phyloP scores from a whole-genome alignment of 768 basidiomycete species.

The Russula brevipes region DNA sequence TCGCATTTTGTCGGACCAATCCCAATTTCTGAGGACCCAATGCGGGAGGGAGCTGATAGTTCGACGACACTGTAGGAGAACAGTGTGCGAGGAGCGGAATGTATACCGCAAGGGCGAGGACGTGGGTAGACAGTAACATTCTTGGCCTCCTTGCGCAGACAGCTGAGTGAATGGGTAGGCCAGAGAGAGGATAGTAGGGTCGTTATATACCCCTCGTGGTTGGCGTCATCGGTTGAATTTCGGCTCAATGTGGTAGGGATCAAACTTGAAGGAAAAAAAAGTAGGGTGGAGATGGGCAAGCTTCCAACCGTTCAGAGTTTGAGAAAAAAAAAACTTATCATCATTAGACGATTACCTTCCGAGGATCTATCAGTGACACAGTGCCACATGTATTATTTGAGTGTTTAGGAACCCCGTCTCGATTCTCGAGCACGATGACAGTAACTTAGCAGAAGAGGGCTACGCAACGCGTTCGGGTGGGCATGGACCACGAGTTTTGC shows the following conservation, averaged over 20 bases:
- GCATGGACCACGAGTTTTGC: too few relatives aligned
- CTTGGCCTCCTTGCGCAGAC: not conserved
- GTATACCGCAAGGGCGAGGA: not conserved
- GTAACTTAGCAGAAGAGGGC: too few relatives aligned
- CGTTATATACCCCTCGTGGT: not conserved
- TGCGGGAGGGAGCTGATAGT: not conserved
- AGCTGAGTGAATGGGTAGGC: not conserved
- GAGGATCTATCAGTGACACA: too few relatives aligned
- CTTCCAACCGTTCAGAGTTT: too few relatives aligned
- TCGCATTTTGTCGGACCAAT: conserved; percentile 6
- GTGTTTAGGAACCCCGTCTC: too few relatives aligned
- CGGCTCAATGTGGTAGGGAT: not conserved
- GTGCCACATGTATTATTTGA: too few relatives aligned
- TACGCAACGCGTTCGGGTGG: too few relatives aligned
- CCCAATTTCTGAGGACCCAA: not conserved
- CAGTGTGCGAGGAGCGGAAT: conserved; percentile 2
- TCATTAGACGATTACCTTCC: too few relatives aligned
- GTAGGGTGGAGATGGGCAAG: too few relatives aligned
- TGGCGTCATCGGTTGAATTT: not conserved
- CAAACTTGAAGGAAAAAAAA: too few relatives aligned
- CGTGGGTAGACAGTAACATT: not conserved
- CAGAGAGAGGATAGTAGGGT: not conserved
- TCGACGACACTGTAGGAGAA: not conserved
- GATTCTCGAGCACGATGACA: too few relatives aligned
- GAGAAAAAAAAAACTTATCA: too few relatives aligned